phyloP scores from a whole-genome alignment of 495 filamentous ascomycete species.

The Hyphodiscus hymeniophilus region DNA sequence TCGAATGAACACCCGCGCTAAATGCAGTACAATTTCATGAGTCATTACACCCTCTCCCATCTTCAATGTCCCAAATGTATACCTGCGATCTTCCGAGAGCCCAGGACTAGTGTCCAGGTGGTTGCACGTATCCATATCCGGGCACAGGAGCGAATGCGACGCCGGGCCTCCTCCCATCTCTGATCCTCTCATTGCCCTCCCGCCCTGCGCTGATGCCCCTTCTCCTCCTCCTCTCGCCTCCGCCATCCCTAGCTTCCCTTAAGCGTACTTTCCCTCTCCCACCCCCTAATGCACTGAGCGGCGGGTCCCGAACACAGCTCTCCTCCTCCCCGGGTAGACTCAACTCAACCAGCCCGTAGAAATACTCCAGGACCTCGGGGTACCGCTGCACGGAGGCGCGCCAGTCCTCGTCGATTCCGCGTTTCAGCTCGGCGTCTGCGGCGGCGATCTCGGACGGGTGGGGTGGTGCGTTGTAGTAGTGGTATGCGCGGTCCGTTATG shows the following conservation, averaged over 20 bases:
- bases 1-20: background rate
- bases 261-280: conserved; percentile 19
- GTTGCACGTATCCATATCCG: conserved; percentile 4
- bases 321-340: conserved; percentile 48
- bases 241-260: conserved; percentile 10
- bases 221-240: conserved; percentile 12
- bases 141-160: conserved; percentile 2
- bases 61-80: background rate
- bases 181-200: background rate
- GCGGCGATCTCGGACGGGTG: conserved; percentile 49
- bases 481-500: conserved; percentile 47
- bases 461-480: conserved; percentile 45
- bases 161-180: background rate
- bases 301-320: conserved; percentile 44
- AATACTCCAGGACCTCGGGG: conserved; percentile 67
- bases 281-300: conserved; percentile 39
- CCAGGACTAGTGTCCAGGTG: background rate
- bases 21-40: background rate
- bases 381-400: conserved; percentile 58
- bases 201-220: conserved; percentile 5
- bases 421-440: conserved; percentile 51
- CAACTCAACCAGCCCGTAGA: conserved; percentile 54
- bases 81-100: too few relatives aligned
- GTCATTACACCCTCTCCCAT: background rate
- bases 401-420: conserved; percentile 70